Base-by-base conservation (phyloP, 192 early-diverging fungal species). In the Ambispora gerdemannii region DNA sequence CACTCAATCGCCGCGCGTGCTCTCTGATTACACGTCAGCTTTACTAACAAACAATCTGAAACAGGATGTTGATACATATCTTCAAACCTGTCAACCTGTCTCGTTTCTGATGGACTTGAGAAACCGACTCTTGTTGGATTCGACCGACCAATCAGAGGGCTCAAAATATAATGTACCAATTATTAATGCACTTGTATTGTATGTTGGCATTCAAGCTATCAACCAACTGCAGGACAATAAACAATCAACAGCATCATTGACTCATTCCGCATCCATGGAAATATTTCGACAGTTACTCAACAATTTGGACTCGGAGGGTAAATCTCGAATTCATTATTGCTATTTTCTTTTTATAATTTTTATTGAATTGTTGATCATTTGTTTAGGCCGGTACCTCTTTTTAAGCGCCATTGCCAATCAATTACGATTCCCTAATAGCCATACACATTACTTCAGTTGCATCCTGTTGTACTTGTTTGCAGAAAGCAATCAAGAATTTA, bases 401-500 rank as follows among this genome's bases (percentile, higher is more conserved):
- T 76, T 97, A 60, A 93, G 85, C 69, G 94, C 92, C 6, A 92
- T 98, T 73, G 93, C 94, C 50, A 97, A 97, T 79, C 97, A 97
- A 76, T 84, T 98, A 75, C 87, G 97, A 70, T 97, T 91, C 81
- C 95, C 97, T n/a, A 97, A 95, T 78, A 89, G 89, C 36, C 97
- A 98, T 74, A 98, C 97, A 15, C 91, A 93, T 72, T 94, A 94
- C 73, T 97, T 95, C 77, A 94, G 92, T 76, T 88, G 88, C 69
- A 85, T 93, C 25, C 76, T 98, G 33, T 80, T 98, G 34, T 88
- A 90, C 71, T 82, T 98, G 49, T 98, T 97, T 76, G 86, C 82
- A 2, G 91, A 92, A 70, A 81, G 85, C 2, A 82, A 55, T 27
- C 78, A 91, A 73, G 95, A 97, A 76, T 79, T 81, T 24, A 88